Evolutionary conservation across 2,329 filamentous ascomycete genomes (phyloP).

Genomic region (Diplocarpon mali): DNA sequence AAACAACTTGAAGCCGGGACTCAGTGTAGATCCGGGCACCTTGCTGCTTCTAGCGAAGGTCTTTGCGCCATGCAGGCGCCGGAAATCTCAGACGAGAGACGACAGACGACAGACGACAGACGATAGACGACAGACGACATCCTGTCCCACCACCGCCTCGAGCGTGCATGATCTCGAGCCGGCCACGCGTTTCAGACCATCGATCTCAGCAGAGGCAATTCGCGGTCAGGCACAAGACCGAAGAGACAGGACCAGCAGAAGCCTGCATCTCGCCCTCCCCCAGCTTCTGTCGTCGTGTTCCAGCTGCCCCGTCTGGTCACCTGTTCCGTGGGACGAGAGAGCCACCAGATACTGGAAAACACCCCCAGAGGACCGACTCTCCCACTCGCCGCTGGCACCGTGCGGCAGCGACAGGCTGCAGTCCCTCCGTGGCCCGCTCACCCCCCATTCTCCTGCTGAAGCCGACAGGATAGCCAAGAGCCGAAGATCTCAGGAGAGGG

Average conservation of each 20-base stretch:
- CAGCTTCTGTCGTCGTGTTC: not conserved
- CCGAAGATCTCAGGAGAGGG: too few species aligned
- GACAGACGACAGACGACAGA: slow-evolving; percentile 4
- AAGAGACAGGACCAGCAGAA: not conserved
- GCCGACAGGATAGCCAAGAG: not conserved
- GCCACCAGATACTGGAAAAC: not conserved
- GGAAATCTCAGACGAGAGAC: slow-evolving; percentile 8
- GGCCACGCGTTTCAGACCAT: slow-evolving; percentile 8
- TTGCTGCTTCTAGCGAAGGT: slow-evolving; percentile 1
- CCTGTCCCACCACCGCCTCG: slow-evolving; percentile 5
- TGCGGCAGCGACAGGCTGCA: not conserved
- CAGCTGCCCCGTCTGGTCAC: not conserved
- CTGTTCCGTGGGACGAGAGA: not conserved
- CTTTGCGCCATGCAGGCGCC: slow-evolving; percentile 5
- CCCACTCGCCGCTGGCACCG: not conserved
- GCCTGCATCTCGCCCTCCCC: not conserved
- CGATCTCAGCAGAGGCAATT: slow-evolving; percentile 5
- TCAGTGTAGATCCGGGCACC: not conserved
- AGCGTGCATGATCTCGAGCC: not conserved
- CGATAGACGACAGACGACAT: not conserved
- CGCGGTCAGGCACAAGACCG: not conserved
- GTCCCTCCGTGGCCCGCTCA: too few species aligned
- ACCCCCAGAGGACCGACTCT: not conserved
- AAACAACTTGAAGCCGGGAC: not conserved
- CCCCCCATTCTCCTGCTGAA: not conserved